phyloP scores from a whole-genome alignment of 2,329 filamentous ascomycete species.

The Monosporascus sp. region DNA sequence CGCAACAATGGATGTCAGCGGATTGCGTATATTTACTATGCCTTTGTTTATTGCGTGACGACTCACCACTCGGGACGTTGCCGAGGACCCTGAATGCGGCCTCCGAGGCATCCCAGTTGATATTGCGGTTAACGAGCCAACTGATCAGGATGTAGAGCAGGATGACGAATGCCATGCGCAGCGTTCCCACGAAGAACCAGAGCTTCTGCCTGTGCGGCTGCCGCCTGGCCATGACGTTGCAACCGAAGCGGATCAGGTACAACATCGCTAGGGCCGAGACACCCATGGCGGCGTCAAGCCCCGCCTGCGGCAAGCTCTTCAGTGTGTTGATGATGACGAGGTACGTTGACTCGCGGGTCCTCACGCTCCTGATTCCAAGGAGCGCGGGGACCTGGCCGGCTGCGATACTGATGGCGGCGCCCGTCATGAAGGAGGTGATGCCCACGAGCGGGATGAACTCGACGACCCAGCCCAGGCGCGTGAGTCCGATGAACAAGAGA shows the following conservation, averaged over 20 bases:
- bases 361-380: conserved; percentile 44
- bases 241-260: conserved; percentile 59
- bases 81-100: conserved; percentile 61
- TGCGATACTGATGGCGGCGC: conserved; percentile 45
- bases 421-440: conserved; percentile 52
- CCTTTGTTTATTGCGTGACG: not conserved
- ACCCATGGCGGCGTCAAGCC: conserved; percentile 69
- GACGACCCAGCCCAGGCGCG: conserved; percentile 48
- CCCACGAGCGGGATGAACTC: conserved; percentile 49
- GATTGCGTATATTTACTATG: too few relatives aligned
- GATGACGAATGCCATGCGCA: conserved; percentile 76
- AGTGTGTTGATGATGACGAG: conserved; percentile 46
- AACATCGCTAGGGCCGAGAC: conserved; percentile 63
- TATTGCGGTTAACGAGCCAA: conserved; percentile 62
- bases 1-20: not conserved
- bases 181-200: conserved; percentile 74
- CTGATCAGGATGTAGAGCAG: conserved; percentile 75
- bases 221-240: conserved; percentile 59
- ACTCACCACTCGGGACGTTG: conserved; percentile 61
- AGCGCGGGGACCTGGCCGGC: conserved; percentile 45
- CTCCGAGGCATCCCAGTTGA: conserved; percentile 36
- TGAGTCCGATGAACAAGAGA: conserved; percentile 43
- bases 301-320: conserved; percentile 40
- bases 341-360: conserved; percentile 44
- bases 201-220: conserved; percentile 61